Evolutionary conservation across 1,139 yeast species (phyloP), one percentile per base, ranked within the genome.

Genomic region (Geotrichum citri-aurantii): DNA sequence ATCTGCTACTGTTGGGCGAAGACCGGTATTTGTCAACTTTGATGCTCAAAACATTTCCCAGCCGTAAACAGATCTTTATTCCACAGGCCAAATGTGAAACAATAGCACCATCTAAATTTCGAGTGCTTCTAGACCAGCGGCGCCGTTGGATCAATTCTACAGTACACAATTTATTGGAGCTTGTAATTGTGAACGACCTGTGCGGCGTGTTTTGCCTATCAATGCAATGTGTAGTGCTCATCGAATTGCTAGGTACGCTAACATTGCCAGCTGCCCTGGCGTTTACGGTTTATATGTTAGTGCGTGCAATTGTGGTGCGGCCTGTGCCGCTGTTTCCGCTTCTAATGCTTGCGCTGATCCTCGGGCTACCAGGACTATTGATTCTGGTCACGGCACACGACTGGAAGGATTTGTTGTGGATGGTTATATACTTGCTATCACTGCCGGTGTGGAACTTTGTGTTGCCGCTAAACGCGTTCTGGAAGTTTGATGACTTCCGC

Each of bases 401-500:
- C 56, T 73, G 81, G 74, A 79, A 83, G 29, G 90, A 90, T 70
- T 66, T 91, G 55, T 59, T 85, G 24, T 91, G 96, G 87, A 88
- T 90, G 85, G 58, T 85, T 52, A 80, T 89, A 61, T 91, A 91
- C 68, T 72, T 91, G 50, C 1, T 83, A 33, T 93, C 97, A 0
- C 80, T 91, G 63, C 97, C 97, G 23, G 79, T 91, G 61, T 91
- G 97, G 97, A 91, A 91, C 73, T 86, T 91, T 70, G 83, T 90
- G 7, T 77, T 91, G 56, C 97, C 97, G 2, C 69, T 83, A 12
- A 89, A 91, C 73, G 88, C 97, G 0, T 91, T 59, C 65, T 91
- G 97, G 97, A 90, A 89, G 71, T 90, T 91, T 73, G 97, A 91
- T 74, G 97, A 91, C 72, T 91, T 91, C 72, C 84, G 92, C 71